Percentiles rank a stretch among this genome's conserved stretches.
Conservation (phyloP, 1,139 yeast genomes). For the Yamadazyma buinensis region DNA sequence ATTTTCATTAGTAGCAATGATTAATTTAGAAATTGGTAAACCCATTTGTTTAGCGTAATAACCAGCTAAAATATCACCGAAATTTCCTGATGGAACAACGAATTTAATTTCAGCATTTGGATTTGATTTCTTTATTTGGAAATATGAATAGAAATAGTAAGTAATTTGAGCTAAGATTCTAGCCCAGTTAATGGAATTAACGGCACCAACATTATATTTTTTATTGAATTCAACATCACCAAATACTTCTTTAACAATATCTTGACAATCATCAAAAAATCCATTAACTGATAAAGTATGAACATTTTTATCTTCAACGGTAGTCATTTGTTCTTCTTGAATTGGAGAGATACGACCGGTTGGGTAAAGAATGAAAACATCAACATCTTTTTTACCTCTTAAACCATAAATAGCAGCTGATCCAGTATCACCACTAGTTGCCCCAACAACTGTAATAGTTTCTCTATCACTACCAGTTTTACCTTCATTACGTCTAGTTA, state of each 20-base stretch:
- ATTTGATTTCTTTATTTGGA: slow-evolving; percentile 34
- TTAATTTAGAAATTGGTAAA: slow-evolving; percentile 77
- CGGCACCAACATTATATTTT: slow-evolving; percentile 94
- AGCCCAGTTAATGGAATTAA: slow-evolving; percentile 98
- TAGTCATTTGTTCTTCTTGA: slow-evolving; percentile 98
- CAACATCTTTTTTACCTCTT: slow-evolving; percentile 93
- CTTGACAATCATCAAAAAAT: slow-evolving; percentile 98
- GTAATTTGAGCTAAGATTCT: slow-evolving; percentile 97
- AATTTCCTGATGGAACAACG: slow-evolving; percentile 97
- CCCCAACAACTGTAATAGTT: slow-evolving; percentile 93
- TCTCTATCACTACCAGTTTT: slow-evolving; percentile 63
- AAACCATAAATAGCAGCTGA: slow-evolving; percentile 98
- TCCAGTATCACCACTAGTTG: slow-evolving; percentile 98
- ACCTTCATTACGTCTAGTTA: slow-evolving; percentile 69
- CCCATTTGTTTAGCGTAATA: slow-evolving; percentile 96
- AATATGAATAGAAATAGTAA: slow-evolving; percentile 89
- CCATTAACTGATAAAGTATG: slow-evolving; percentile 95
- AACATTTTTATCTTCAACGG: slow-evolving; percentile 90
- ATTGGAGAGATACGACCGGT: slow-evolving; percentile 96
- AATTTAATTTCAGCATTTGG: slow-evolving; percentile 46
- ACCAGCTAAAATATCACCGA: slow-evolving; percentile 97
- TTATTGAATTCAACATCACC: slow-evolving; percentile 85
- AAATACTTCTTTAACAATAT: slow-evolving; percentile 87
- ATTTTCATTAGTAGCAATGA: slow-evolving; percentile 93
- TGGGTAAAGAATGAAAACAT: slow-evolving; percentile 93